Evolutionary conservation across 2,329 filamentous ascomycete species (phyloP).

Genomic region (Colletotrichum sublineola): DNA sequence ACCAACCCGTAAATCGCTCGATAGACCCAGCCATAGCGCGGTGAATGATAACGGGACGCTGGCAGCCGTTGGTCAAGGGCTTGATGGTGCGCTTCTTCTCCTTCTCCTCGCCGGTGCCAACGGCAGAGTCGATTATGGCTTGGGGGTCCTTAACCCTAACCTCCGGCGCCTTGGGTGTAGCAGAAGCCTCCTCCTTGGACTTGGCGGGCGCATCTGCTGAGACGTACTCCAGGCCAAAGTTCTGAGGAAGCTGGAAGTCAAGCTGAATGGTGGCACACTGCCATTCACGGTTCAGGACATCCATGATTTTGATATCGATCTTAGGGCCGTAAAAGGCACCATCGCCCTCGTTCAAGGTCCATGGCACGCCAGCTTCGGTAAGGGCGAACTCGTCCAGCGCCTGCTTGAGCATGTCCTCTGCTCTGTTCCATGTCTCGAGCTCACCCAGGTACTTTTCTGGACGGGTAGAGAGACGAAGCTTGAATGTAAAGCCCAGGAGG

Average conservation of each 20-base stretch:
- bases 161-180: constrained; percentile 45
- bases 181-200: constrained; percentile 49
- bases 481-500: constrained; percentile 79
- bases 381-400: constrained; percentile 82
- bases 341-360: constrained; percentile 94
- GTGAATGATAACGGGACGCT: constrained; percentile 88
- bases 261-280: constrained; percentile 96
- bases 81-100: constrained; percentile 55
- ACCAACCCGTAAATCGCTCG: constrained; percentile 57
- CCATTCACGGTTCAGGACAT: constrained; percentile 81
- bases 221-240: constrained; percentile 90
- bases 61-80: constrained; percentile 75
- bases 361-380: constrained; percentile 57
- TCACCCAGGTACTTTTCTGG: constrained; percentile 91
- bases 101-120: constrained; percentile 60
- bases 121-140: constrained; percentile 47
- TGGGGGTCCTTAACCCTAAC: constrained; percentile 53
- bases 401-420: constrained; percentile 83
- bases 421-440: constrained; percentile 87
- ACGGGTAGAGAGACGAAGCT: constrained; percentile 92
- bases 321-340: constrained; percentile 99
- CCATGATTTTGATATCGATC: constrained; percentile 95
- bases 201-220: constrained; percentile 71
- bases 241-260: constrained; percentile 75
- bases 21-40: constrained; percentile 82